Percentiles rank a stretch among this genome's conserved stretches.
Conservation (phyloP, 1,284 basidiomycete genomes). For the Leccinum cinnamomeum region DNA sequence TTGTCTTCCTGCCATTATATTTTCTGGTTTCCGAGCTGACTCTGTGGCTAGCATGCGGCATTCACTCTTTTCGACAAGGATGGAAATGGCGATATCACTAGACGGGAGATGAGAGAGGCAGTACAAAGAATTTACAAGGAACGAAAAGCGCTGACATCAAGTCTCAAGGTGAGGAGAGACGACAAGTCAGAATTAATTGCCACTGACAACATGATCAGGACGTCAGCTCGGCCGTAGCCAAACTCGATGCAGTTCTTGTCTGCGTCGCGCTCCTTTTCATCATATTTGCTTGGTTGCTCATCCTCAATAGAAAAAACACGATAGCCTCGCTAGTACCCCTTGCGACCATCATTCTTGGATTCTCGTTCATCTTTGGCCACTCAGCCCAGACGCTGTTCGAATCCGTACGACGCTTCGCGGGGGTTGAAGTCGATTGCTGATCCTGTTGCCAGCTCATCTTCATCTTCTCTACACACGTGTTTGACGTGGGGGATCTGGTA, state of each 20-base stretch:
- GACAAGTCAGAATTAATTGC: neutral
- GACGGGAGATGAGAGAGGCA: slow-evolving; percentile 81
- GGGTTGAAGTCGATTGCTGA: neutral
- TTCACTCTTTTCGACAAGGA: slow-evolving; percentile 83
- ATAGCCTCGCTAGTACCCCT: slow-evolving; percentile 79
- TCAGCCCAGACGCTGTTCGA: slow-evolving; percentile 82
- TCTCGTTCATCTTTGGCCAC: slow-evolving; percentile 82
- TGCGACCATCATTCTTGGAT: slow-evolving; percentile 77
- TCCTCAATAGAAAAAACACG: slow-evolving; percentile 73
- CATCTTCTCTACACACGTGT: slow-evolving; percentile 82
- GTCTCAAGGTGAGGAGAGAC: slow-evolving; percentile 55
- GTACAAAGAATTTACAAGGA: slow-evolving; percentile 83
- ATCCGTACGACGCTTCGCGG: slow-evolving; percentile 48
- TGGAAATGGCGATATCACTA: slow-evolving; percentile 79
- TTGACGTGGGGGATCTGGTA: slow-evolving; percentile 76
- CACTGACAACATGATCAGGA: slow-evolving; percentile 43
- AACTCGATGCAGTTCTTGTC: slow-evolving; percentile 73
- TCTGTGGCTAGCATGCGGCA: slow-evolving; percentile 54
- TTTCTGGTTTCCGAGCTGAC: slow-evolving; percentile 5
- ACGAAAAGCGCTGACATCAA: slow-evolving; percentile 69
- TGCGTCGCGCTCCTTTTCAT: slow-evolving; percentile 59
- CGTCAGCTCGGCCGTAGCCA: slow-evolving; percentile 69
- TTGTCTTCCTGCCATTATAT: slow-evolving; percentile 27
- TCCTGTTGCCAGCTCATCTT: slow-evolving; percentile 59
- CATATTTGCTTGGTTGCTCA: slow-evolving; percentile 74